These are phyloP conservation scores for Tephrocybe sp. DNA, from an alignment of 768 basidiomycete genomes.

Conservation along the genomic window DNA sequence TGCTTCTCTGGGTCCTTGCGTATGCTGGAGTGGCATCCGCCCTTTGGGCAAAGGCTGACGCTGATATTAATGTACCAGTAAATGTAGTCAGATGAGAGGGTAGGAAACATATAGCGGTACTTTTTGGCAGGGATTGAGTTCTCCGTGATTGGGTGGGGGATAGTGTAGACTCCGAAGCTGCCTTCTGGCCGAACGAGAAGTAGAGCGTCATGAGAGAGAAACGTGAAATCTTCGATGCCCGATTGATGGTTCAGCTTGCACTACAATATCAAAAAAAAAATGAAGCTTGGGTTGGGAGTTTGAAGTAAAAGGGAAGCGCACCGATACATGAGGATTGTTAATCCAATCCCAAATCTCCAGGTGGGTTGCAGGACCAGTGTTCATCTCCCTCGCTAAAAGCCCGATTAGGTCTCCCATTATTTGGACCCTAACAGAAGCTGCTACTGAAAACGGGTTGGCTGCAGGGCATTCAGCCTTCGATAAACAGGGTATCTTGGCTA, in stretches of 20 bases:
- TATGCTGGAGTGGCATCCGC: constrained; percentile 34
- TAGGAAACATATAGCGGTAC: constrained; percentile 41
- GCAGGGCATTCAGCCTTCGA: constrained; percentile 28
- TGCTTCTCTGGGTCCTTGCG: constrained; percentile 21
- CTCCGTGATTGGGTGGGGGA: constrained; percentile 33
- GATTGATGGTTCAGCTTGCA: constrained; percentile 34
- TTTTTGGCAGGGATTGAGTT: constrained; percentile 30
- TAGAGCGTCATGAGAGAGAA: constrained; percentile 43
- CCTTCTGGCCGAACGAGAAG: constrained; percentile 47
- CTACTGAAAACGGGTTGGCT: constrained; percentile 14
- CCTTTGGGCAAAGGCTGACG: constrained; percentile 42
- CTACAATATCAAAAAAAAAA: too few species aligned
- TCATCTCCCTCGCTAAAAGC: constrained; percentile 46
- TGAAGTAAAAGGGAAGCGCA: too few species aligned
- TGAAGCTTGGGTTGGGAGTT: too few species aligned
- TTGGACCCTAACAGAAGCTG: constrained; percentile 45
- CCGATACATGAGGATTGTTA: constrained; percentile 36
- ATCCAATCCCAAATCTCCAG: constrained; percentile 55
- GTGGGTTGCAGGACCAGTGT: constrained; percentile 38
- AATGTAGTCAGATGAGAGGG: constrained; percentile 40
- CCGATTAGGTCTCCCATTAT: constrained; percentile 46
- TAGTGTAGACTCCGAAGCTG: constrained; percentile 47
- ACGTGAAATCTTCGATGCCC: constrained; percentile 54
- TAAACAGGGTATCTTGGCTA: constrained; percentile 37
- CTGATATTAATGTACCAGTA: constrained; percentile 57